Percentiles rank a stretch among this genome's conserved stretches.
phyloP scores from a whole-genome alignment of 768 basidiomycete species.

The Lactifluus volemus region DNA sequence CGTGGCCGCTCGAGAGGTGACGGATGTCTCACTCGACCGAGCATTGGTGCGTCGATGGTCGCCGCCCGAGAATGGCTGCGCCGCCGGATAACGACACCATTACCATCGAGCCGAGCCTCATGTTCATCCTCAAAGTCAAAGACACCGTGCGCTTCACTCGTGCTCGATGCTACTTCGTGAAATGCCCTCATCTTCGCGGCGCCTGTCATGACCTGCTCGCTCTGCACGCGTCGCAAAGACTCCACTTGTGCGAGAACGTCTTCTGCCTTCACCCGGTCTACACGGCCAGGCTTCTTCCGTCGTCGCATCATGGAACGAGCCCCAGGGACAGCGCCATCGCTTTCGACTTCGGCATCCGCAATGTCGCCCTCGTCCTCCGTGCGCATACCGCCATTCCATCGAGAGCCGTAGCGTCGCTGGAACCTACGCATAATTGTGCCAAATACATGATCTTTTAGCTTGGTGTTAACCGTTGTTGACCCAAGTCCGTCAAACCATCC shows the following conservation, averaged over 20 bases:
- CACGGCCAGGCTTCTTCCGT: conserved; percentile 36
- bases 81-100: conserved; percentile 22
- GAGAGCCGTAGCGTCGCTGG: conserved; percentile 37
- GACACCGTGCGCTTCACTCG: background rate
- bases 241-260: conserved; percentile 31
- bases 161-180: conserved; percentile 8
- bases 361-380: conserved; percentile 53
- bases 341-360: conserved; percentile 30
- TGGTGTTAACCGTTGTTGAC: conserved; percentile 88
- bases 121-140: conserved; percentile 21
- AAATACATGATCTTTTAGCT: conserved; percentile 93
- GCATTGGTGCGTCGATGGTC: conserved; percentile 19
- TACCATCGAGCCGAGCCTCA: conserved; percentile 9
- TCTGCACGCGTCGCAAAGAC: conserved; percentile 55
- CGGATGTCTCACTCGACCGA: conserved; percentile 6
- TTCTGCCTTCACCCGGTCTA: conserved; percentile 34
- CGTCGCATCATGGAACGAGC: conserved; percentile 19
- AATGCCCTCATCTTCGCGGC: conserved; percentile 22
- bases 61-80: conserved; percentile 36
- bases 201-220: conserved; percentile 44
- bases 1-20: conserved; percentile 15
- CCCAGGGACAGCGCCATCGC: conserved; percentile 28
- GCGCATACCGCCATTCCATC: conserved; percentile 25
- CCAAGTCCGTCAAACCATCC: conserved; percentile 83
- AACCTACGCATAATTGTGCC: conserved; percentile 76